Conservation (phyloP, 176 grass and related monocot genomes). For the Metroxylon sagu region DNA sequence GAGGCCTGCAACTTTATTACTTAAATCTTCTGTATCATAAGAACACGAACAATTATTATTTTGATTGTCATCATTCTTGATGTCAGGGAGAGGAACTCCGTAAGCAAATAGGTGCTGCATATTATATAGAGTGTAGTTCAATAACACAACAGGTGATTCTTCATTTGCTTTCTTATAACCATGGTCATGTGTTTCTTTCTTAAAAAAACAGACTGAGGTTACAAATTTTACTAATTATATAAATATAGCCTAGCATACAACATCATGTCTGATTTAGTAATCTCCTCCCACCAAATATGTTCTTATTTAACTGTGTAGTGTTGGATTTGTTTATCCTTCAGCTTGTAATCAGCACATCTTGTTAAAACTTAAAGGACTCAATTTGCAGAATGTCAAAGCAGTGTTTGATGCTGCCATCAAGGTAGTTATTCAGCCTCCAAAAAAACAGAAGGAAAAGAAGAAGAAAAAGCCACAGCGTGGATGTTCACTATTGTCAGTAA, state of each 20-base stretch:
- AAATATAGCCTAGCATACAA: too few species aligned
- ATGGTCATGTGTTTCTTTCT: too few species aligned
- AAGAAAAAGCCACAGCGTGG: conserved; percentile 54
- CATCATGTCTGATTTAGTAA: too few species aligned
- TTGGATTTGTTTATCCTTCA: too few species aligned
- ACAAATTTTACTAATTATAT: too few species aligned
- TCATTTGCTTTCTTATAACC: neutral
- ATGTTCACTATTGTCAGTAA: conserved; percentile 58
- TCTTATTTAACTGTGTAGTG: neutral
- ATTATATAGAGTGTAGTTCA: conserved; percentile 90
- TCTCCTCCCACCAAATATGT: neutral
- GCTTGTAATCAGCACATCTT: too few species aligned
- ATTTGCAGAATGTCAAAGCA: conserved; percentile 76
- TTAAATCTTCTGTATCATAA: too few species aligned
- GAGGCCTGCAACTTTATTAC: too few species aligned
- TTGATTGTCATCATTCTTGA: neutral
- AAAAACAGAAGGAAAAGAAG: conserved; percentile 72
- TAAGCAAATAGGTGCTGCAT: conserved; percentile 65
- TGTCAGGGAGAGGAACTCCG: conserved; percentile 78
- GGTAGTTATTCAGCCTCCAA: conserved; percentile 66
- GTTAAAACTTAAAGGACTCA: too few species aligned
- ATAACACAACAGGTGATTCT: conserved; percentile 76
- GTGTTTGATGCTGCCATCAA: conserved; percentile 95
- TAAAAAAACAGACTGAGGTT: too few species aligned
- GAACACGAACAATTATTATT: too few species aligned